These are phyloP conservation scores for Suillus cothurnatus DNA, from an alignment of 768 basidiomycete species.

Conservation along the genomic window DNA sequence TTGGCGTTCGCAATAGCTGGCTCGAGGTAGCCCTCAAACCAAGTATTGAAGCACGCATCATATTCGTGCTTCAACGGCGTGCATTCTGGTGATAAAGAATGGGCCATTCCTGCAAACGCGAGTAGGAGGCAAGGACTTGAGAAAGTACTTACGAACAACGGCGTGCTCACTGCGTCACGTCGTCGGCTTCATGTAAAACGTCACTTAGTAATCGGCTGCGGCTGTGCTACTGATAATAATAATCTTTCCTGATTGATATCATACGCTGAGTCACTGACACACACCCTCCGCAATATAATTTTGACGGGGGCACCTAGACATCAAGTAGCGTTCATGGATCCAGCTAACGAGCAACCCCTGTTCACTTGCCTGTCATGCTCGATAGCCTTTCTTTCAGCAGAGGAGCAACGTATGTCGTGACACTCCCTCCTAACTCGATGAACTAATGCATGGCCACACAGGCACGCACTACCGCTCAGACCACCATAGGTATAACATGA, in stretches of 20 bases:
- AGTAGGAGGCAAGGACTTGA: background rate
- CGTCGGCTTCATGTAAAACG: too few species aligned
- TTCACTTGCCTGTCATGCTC: constrained; percentile 93
- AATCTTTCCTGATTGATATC: background rate
- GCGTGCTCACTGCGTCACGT: background rate
- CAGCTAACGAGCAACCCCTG: constrained; percentile 32
- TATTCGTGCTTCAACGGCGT: constrained; percentile 89
- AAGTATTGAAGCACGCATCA: constrained; percentile 94
- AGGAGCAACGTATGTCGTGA: constrained; percentile 73
- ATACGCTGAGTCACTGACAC: background rate
- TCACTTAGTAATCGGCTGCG: background rate
- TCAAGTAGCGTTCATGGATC: constrained; percentile 1
- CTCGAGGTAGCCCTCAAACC: constrained; percentile 97
- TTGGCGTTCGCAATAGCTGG: constrained; percentile 56
- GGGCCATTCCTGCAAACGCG: constrained; percentile 52
- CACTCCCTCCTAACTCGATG: constrained; percentile 6
- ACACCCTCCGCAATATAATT: background rate
- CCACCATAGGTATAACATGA: constrained; percentile 98
- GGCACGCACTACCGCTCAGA: constrained; percentile 91
- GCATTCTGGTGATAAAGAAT: constrained; percentile 81
- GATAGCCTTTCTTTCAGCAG: constrained; percentile 81
- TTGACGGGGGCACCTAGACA: background rate
- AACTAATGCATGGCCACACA: constrained; percentile 28
- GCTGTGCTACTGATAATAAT: background rate
- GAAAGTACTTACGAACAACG: background rate